Percentiles rank a stretch among this genome's conserved stretches.
Conservation (phyloP, 2,329 filamentous ascomycete genomes). For the Cladobotryum mycophilum region DNA sequence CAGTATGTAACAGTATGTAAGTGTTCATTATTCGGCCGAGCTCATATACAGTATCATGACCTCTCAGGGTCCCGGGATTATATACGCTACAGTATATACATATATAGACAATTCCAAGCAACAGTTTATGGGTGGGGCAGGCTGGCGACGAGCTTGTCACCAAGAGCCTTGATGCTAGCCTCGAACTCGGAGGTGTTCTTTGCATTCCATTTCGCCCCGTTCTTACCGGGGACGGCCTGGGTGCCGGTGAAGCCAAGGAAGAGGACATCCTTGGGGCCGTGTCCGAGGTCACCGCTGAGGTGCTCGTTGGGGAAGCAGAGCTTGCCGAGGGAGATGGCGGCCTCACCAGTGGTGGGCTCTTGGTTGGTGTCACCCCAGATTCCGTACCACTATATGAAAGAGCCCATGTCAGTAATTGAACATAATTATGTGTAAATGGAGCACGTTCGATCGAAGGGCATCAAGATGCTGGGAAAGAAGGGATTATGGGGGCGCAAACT, state of each 20-base stretch:
- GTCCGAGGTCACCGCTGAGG: slow-evolving; percentile 46
- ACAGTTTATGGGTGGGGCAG: neutral
- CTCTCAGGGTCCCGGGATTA: too few species aligned
- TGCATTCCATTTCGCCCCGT: slow-evolving; percentile 45
- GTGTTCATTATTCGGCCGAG: too few species aligned
- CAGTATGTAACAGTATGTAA: too few species aligned
- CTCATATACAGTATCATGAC: too few species aligned
- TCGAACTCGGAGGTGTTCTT: slow-evolving; percentile 39
- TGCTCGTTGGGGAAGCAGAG: slow-evolving; percentile 40
- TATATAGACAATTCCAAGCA: too few species aligned
- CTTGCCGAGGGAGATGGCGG: slow-evolving; percentile 44
- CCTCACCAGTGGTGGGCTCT: slow-evolving; percentile 41
- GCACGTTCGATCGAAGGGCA: too few species aligned
- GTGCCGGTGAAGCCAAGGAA: slow-evolving; percentile 49
- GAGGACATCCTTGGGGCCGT: slow-evolving; percentile 47
- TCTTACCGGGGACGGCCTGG: slow-evolving; percentile 43
- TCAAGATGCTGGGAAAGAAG: neutral
- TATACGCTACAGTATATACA: too few species aligned
- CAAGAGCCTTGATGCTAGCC: slow-evolving; percentile 38
- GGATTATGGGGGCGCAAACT: neutral
- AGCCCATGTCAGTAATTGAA: too few species aligned
- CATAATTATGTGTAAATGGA: too few species aligned
- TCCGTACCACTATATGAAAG: slow-evolving; percentile 33
- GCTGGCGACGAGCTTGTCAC: slow-evolving; percentile 38
- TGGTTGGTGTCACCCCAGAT: slow-evolving; percentile 53